These are phyloP conservation scores for Diphasiastrum complanatum DNA, from an alignment of 83 land plant genomes.

Conservation along the genomic window DNA sequence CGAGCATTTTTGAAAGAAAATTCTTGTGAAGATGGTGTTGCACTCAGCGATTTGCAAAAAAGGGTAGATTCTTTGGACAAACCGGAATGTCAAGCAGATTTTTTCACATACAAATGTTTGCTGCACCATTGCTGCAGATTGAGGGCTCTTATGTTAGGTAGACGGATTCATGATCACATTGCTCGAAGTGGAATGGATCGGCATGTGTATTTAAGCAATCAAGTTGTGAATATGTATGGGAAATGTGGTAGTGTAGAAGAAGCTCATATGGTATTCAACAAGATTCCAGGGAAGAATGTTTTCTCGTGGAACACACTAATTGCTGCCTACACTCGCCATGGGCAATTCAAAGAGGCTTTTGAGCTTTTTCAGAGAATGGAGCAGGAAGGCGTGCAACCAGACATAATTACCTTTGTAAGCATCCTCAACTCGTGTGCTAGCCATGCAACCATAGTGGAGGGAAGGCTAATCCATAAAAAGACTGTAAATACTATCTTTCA, in stretches of 20 bases:
- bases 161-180: background rate
- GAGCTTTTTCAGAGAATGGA: slow-evolving; percentile 1
- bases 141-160: slow-evolving; percentile 5
- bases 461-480: background rate
- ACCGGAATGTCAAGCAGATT: too few species aligned
- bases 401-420: background rate
- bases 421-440: background rate
- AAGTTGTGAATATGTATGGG: slow-evolving; percentile 3
- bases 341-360: background rate
- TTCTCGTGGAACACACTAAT: slow-evolving; percentile 4
- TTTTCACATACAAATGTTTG: too few species aligned
- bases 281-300: background rate
- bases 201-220: background rate
- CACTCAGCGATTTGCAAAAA: too few species aligned
- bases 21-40: too few species aligned
- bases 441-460: background rate
- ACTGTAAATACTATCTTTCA: background rate
- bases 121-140: background rate
- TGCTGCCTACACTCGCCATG: slow-evolving; percentile 6
- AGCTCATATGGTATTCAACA: background rate
- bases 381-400: background rate
- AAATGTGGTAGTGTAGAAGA: background rate
- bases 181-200: background rate
- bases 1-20: too few species aligned
- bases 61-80: too few species aligned